phyloP scores from a whole-genome alignment of 805 yeast species.

The Candida hungchunana region DNA sequence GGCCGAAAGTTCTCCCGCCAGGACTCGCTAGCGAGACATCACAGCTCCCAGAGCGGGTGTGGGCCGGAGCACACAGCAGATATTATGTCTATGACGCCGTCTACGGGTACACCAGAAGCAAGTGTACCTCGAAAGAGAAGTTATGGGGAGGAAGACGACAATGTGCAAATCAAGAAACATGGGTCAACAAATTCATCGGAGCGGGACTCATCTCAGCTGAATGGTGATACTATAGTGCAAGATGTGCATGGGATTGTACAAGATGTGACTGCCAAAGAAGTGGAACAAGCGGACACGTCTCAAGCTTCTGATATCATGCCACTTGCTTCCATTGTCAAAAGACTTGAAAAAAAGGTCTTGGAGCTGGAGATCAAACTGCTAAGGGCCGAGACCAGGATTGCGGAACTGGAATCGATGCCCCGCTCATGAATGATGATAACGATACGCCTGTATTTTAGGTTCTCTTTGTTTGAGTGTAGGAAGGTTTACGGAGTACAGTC shows the following conservation, averaged over 20 bases:
- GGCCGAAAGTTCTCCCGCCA: constrained; percentile 65
- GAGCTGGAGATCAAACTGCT: constrained; percentile 19
- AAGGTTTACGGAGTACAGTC: too few relatives aligned
- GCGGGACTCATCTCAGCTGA: not conserved
- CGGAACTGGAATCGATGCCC: too few relatives aligned
- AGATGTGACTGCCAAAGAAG: too few relatives aligned
- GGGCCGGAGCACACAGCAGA: constrained; percentile 4
- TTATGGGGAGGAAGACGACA: constrained; percentile 5
- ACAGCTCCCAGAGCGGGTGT: constrained; percentile 38
- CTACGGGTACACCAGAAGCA: not conserved
- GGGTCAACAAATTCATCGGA: not conserved
- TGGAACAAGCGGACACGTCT: constrained; percentile 8
- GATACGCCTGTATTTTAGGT: too few relatives aligned
- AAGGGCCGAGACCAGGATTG: constrained; percentile 20
- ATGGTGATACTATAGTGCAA: too few relatives aligned
- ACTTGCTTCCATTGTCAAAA: constrained; percentile 17
- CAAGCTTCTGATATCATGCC: not conserved
- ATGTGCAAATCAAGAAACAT: constrained; percentile 10
- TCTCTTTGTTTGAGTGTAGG: too few relatives aligned
- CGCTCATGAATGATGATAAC: too few relatives aligned
- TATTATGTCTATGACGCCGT: not conserved
- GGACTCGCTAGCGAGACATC: constrained; percentile 72
- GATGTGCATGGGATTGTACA: too few relatives aligned
- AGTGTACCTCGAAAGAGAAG: constrained; percentile 2
- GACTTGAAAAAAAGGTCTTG: constrained; percentile 21